Evolutionary conservation across 2,329 filamentous ascomycete species (phyloP).

Genomic region (Arthrobotrys entomopaga): DNA sequence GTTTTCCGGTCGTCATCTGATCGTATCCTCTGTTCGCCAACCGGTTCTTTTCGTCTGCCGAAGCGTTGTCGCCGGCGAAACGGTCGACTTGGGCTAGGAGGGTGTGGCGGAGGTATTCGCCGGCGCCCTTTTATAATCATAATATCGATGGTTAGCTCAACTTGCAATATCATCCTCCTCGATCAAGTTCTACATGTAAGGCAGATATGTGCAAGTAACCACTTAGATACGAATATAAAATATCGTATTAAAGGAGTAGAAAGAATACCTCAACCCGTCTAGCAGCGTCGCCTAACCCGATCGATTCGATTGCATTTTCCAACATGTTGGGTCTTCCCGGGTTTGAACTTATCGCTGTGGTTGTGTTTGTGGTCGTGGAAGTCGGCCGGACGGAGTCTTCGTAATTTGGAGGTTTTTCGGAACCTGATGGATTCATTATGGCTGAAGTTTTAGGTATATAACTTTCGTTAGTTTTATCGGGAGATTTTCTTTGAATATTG

Average conservation of each 20-base stretch:
- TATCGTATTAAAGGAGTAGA: background rate
- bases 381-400: constrained; percentile 2
- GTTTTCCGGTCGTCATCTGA: constrained; percentile 41
- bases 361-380: background rate
- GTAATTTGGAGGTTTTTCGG: constrained; percentile 30
- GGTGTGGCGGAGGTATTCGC: constrained; percentile 45
- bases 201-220: too few species aligned
- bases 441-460: too few species aligned
- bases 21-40: constrained; percentile 26
- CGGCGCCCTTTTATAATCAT: constrained; percentile 18
- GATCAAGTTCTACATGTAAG: too few species aligned
- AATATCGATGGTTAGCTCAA: background rate
- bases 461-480: too few species aligned
- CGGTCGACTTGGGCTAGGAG: constrained; percentile 35
- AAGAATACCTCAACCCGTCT: constrained; percentile 20
- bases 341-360: background rate
- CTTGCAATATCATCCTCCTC: too few species aligned
- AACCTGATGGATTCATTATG: background rate
- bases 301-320: constrained; percentile 21
- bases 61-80: constrained; percentile 19
- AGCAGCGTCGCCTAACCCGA: constrained; percentile 8
- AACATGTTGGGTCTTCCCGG: constrained; percentile 1
- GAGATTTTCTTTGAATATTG: too few species aligned
- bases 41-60: constrained; percentile 41
- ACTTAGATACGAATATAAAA: too few species aligned